phyloP scores from a whole-genome alignment of 306 rosid species.

The Echinosophora koreensis region DNA sequence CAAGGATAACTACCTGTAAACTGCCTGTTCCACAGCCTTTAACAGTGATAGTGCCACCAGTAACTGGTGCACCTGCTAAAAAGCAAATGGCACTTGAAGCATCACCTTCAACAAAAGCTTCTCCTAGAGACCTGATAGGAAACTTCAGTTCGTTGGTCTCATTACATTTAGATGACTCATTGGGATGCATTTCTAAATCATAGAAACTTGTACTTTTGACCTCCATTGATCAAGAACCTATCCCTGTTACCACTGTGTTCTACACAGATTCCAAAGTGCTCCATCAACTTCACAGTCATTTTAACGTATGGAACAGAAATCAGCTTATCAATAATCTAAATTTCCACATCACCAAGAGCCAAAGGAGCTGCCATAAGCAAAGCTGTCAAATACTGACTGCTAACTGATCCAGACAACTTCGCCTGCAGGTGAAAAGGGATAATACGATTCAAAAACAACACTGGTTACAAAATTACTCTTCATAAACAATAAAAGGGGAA shows the following conservation, averaged over 20 bases:
- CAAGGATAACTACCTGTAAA: constrained; percentile 80
- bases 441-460: constrained; percentile 38
- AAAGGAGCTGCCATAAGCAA: constrained; percentile 98
- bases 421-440: constrained; percentile 66
- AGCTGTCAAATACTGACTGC: constrained; percentile 97
- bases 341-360: constrained; percentile 94
- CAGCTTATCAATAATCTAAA: constrained; percentile 89
- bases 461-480: neutral
- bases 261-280: constrained; percentile 88
- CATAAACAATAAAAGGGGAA: constrained; percentile 30
- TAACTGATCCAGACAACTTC: constrained; percentile 93
- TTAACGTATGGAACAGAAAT: constrained; percentile 97
- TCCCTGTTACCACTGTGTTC: constrained; percentile 87
- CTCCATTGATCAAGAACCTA: constrained; percentile 82
- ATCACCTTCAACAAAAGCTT: constrained; percentile 97
- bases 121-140: constrained; percentile 83
- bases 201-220: constrained; percentile 91
- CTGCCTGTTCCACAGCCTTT: constrained; percentile 98
- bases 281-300: constrained; percentile 98
- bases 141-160: constrained; percentile 40
- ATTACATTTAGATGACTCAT: constrained; percentile 29
- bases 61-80: constrained; percentile 98
- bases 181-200: constrained; percentile 9
- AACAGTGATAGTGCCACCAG: constrained; percentile 98
- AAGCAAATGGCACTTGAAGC: constrained; percentile 99